A percentile compares a stretch with the other conserved stretches of the same genome.
phyloP scores from a whole-genome alignment of 305 asterid species.

The Plantago coronopus region DNA sequence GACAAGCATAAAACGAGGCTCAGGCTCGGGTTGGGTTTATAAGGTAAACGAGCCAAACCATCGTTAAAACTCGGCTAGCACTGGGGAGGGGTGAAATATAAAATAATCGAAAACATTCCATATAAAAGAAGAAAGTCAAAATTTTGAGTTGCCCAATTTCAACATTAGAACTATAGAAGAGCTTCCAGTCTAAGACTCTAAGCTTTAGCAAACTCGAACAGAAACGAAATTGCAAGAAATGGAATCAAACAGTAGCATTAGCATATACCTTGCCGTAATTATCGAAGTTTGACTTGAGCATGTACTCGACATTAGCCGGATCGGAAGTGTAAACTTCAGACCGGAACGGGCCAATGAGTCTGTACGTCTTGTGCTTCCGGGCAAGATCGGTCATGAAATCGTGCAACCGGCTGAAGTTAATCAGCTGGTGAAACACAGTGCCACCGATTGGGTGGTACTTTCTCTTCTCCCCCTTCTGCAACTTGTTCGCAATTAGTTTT shows the following conservation, averaged over 20 bases:
- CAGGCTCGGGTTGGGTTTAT: too few species aligned
- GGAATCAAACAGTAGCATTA: not conserved
- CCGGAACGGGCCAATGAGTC: conserved; percentile 39
- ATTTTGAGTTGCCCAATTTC: too few species aligned
- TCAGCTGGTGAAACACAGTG: conserved; percentile 34
- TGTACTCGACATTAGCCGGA: conserved; percentile 49
- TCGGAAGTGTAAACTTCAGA: conserved; percentile 43
- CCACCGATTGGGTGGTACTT: conserved; percentile 45
- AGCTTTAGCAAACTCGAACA: too few species aligned
- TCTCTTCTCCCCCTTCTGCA: conserved; percentile 9
- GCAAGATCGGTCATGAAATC: conserved; percentile 51
- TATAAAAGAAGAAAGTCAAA: too few species aligned
- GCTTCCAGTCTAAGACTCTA: too few species aligned
- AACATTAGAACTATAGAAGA: too few species aligned
- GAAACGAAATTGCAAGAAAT: not conserved
- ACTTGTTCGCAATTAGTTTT: conserved; percentile 1
- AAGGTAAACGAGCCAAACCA: too few species aligned
- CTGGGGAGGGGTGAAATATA: too few species aligned
- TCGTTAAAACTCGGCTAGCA: too few species aligned
- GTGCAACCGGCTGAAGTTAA: conserved; percentile 41
- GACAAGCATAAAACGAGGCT: too few species aligned
- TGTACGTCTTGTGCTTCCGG: conserved; percentile 33
- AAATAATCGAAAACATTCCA: too few species aligned
- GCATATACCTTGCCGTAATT: conserved; percentile 47
- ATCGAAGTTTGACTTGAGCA: conserved; percentile 45